Evolutionary conservation across 345 rosid species (phyloP).

Genomic region (Pelargonium nanum): DNA sequence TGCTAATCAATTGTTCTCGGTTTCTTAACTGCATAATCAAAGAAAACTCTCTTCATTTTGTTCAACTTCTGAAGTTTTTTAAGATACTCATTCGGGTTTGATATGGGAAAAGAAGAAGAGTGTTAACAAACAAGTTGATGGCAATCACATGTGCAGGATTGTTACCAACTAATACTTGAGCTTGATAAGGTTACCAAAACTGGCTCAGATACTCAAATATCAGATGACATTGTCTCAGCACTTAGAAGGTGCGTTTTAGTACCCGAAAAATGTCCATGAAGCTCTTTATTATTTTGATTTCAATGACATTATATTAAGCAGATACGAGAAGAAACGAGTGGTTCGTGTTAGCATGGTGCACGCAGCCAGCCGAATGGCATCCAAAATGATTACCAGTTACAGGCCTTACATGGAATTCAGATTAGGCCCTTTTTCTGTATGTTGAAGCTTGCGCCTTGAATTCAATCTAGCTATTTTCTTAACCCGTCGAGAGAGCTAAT

Average conservation of each 20-base stretch:
- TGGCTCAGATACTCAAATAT: not conserved
- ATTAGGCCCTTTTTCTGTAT: constrained; percentile 8
- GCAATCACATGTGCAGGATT: constrained; percentile 17
- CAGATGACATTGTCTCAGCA: constrained; percentile 8
- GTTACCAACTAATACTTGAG: constrained; percentile 13
- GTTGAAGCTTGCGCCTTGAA: not conserved
- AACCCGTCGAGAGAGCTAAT: not conserved
- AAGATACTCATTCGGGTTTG: too few species aligned
- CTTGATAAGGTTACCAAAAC: constrained; percentile 7
- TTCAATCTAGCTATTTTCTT: not conserved
- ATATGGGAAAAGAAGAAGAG: too few species aligned
- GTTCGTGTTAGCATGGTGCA: constrained; percentile 12
- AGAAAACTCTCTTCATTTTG: too few species aligned
- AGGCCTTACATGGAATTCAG: constrained; percentile 13
- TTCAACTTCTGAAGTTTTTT: too few species aligned
- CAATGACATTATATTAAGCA: not conserved
- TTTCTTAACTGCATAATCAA: too few species aligned
- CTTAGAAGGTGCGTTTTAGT: constrained; percentile 11
- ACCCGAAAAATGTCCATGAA: not conserved
- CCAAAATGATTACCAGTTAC: constrained; percentile 11
- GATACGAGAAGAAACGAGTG: constrained; percentile 15
- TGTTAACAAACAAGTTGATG: too few species aligned
- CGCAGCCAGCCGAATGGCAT: constrained; percentile 16
- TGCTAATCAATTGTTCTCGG: too few species aligned
- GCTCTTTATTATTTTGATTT: not conserved